phyloP scores from a whole-genome alignment of 2,329 filamentous ascomycete genomes.

The Chrysoporthe deuterocubensis region DNA sequence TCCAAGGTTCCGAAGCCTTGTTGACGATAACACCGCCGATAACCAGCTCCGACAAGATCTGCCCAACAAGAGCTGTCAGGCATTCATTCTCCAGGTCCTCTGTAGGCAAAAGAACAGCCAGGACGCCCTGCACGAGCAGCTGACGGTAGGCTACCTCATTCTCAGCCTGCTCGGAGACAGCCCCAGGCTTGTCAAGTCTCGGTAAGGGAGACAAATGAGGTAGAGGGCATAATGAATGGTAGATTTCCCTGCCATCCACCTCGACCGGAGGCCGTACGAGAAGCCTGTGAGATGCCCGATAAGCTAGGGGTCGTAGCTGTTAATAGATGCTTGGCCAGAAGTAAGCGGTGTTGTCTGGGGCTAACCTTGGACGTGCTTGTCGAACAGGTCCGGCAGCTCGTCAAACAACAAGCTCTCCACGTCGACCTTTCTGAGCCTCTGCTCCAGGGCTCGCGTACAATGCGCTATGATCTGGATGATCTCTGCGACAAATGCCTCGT shows the following conservation, averaged over 20 bases:
- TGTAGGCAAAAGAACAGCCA: slow-evolving; percentile 85
- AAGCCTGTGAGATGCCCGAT: slow-evolving; percentile 68
- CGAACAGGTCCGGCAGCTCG: slow-evolving; percentile 81
- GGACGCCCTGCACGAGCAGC: slow-evolving; percentile 78
- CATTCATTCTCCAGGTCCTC: slow-evolving; percentile 91
- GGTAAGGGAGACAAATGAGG: slow-evolving; percentile 82
- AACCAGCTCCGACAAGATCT: slow-evolving; percentile 89
- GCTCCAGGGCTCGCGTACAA: slow-evolving; percentile 84
- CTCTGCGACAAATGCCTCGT: slow-evolving; percentile 86
- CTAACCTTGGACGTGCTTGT: slow-evolving; percentile 78
- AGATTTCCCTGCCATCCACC: slow-evolving; percentile 69
- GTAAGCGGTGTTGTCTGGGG: background rate
- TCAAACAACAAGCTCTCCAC: slow-evolving; percentile 82
- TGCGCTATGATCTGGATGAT: slow-evolving; percentile 90
- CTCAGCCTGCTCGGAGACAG: slow-evolving; percentile 64
- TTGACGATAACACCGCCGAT: slow-evolving; percentile 80
- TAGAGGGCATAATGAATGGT: slow-evolving; percentile 82
- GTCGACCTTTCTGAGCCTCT: slow-evolving; percentile 81
- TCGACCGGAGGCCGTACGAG: slow-evolving; percentile 62
- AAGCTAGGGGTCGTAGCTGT: slow-evolving; percentile 57
- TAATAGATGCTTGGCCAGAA: slow-evolving; percentile 24
- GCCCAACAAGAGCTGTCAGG: slow-evolving; percentile 79
- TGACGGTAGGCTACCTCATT: slow-evolving; percentile 87
- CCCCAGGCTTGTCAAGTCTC: slow-evolving; percentile 52
- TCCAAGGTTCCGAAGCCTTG: slow-evolving; percentile 84